Conservation (phyloP, 768 basidiomycete species). For the Boletus pseudopeckii region DNA sequence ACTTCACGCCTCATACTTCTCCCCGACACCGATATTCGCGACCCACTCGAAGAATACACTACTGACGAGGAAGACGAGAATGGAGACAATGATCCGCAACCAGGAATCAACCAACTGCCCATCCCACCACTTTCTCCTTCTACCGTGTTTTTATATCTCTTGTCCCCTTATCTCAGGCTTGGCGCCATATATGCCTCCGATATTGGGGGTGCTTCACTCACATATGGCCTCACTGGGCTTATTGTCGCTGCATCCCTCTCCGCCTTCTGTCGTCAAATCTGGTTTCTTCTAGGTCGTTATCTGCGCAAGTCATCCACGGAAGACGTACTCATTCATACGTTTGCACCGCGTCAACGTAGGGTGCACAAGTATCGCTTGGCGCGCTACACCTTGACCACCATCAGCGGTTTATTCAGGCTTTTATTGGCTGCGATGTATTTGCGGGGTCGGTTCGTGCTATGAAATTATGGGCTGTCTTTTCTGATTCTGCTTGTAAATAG, state of each 20-base stretch:
- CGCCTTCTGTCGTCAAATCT: conserved; percentile 61
- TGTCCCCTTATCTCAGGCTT: conserved; percentile 65
- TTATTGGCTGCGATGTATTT: conserved; percentile 61
- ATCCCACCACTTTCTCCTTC: conserved; percentile 53
- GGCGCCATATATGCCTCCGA: conserved; percentile 64
- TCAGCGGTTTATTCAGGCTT: conserved; percentile 45
- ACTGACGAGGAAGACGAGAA: conserved; percentile 43
- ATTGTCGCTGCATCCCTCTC: conserved; percentile 55
- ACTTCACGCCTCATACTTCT: conserved; percentile 63
- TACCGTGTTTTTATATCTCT: conserved; percentile 64
- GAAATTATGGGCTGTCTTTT: not conserved
- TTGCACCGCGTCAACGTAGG: conserved; percentile 53
- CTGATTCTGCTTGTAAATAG: conserved; percentile 34
- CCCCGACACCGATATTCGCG: conserved; percentile 48
- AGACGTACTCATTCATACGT: conserved; percentile 60
- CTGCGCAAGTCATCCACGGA: conserved; percentile 61
- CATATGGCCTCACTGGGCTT: conserved; percentile 47
- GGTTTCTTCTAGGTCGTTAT: conserved; percentile 77
- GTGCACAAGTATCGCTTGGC: conserved; percentile 44
- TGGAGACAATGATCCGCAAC: conserved; percentile 30
- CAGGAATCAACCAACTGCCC: conserved; percentile 4
- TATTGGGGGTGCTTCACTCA: conserved; percentile 41
- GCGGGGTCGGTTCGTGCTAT: conserved; percentile 46
- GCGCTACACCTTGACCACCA: conserved; percentile 41
- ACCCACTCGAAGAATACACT: conserved; percentile 31